Percentiles rank a stretch among this genome's conserved stretches.
Conservation (phyloP, 768 basidiomycete genomes). For the Termitomyces sp. region DNA sequence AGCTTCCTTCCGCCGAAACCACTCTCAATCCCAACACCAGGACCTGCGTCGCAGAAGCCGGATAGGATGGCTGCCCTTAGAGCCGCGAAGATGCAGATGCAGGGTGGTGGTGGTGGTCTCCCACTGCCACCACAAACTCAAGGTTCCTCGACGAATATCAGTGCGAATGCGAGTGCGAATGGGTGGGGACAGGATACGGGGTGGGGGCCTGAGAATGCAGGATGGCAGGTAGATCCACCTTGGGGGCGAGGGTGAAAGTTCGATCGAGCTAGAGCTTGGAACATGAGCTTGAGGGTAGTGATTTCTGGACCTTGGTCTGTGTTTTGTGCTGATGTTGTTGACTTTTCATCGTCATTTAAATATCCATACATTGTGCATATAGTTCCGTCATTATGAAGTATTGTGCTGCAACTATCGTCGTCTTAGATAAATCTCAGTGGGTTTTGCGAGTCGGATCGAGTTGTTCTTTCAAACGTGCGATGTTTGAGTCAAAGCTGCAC, state of each 20-base stretch:
- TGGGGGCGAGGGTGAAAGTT: neutral
- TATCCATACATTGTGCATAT: too few species aligned
- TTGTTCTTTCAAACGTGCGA: too few species aligned
- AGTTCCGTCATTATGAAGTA: too few species aligned
- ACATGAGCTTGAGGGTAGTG: neutral
- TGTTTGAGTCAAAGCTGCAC: too few species aligned
- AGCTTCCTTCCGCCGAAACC: neutral
- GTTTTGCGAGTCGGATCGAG: too few species aligned
- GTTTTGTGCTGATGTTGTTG: neutral
- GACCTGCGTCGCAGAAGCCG: neutral
- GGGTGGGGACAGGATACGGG: neutral
- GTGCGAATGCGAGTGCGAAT: neutral
- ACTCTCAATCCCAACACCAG: neutral
- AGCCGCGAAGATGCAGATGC: slow-evolving; percentile 8
- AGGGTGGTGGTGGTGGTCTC: neutral
- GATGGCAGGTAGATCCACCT: neutral
- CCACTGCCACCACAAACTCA: too few species aligned
- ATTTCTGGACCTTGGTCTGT: neutral
- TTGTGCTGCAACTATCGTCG: too few species aligned
- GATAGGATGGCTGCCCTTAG: slow-evolving; percentile 12
- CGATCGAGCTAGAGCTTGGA: neutral
- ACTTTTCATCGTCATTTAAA: neutral
- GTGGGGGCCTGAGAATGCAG: neutral
- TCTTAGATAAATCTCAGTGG: too few species aligned
- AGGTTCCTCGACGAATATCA: neutral